Base-by-base conservation (phyloP, 1,284 basidiomycete genomes). In the Cutaneotrichosporon dermatis region DNA sequence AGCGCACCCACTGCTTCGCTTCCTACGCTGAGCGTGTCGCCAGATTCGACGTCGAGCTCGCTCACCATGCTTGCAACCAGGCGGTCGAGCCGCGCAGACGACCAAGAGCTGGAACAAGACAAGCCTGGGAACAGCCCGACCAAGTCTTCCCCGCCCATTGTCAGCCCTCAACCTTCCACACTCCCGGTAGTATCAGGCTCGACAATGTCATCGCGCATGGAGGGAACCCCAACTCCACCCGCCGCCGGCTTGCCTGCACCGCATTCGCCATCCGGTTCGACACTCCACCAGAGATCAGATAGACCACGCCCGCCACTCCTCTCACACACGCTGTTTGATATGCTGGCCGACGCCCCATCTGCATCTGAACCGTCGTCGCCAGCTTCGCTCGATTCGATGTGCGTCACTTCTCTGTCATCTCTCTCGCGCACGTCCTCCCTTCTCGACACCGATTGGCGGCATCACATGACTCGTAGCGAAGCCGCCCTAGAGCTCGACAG, bases 331-430 rank as follows among this genome's bases (percentile, higher is more conserved):
- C 52, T 65, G 5, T 53, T 62, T 37, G 63, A 65, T 48, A 60
- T 60, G 58, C 60, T 62, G 8, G 54, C 59, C 36, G 63, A 62
- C 39, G 63, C 60, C 35, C 60, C 60, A 16, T 52, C 36, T n/a
- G 49, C 54, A 42, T 66, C 64, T 4, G 71, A 71, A 55, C 69
- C 71, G 1, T 66, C 66, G 9, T 73, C 71, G 2, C 71, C 71
- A 0, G 66, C 66, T 11, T 67, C 65, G 4, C 62, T 68, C 48
- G 68, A 68, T 4, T 65, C 63, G 8, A 37, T 65, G 25, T 69
- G 63, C 59, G 64, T 68, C 16, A 67, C 69, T 6, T 68, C 66
- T 6, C 51, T 69, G n/a, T 68, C 66, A 10, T 65, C 61, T 0
- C 54, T 73, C 12, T 68, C 66, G 4, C 58, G 72, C 11, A 69